Conservation (phyloP, 1,284 basidiomycete species). For the Grifola frondosa region DNA sequence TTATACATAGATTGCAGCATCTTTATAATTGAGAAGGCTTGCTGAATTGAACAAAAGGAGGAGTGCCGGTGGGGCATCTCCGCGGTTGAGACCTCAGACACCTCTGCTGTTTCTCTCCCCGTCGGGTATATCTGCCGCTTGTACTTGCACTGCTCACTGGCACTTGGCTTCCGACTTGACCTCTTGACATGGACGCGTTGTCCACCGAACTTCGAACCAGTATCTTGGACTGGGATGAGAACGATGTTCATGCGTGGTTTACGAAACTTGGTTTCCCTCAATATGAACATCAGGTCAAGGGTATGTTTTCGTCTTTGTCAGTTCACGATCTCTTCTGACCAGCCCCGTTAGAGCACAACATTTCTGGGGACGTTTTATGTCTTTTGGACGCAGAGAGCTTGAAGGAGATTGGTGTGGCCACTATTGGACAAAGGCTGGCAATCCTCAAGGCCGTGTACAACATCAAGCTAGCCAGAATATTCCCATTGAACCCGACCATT, state of each 20-base stretch:
- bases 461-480: slow-evolving; percentile 83
- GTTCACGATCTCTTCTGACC: slow-evolving; percentile 11
- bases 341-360: slow-evolving; percentile 67
- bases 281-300: slow-evolving; percentile 74
- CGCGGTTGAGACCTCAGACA: too few species aligned
- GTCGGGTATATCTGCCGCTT: too few species aligned
- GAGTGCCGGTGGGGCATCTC: too few species aligned
- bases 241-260: slow-evolving; percentile 77
- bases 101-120: too few species aligned
- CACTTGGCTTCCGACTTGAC: slow-evolving; percentile 12
- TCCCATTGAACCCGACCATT: slow-evolving; percentile 83
- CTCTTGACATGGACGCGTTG: slow-evolving; percentile 35
- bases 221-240: slow-evolving; percentile 81
- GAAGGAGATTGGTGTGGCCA: slow-evolving; percentile 81
- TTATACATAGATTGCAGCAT: too few species aligned
- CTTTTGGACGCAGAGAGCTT: slow-evolving; percentile 80
- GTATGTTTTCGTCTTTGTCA: slow-evolving; percentile 37
- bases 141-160: too few species aligned
- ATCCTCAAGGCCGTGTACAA: slow-evolving; percentile 90
- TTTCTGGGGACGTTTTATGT: slow-evolving; percentile 86
- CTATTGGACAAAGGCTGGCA: slow-evolving; percentile 83
- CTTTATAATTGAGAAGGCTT: too few species aligned
- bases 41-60: too few species aligned
- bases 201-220: slow-evolving; percentile 39
- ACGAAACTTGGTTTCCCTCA: slow-evolving; percentile 74